Base-by-base conservation (phyloP, 805 yeast genomes). In the Spathaspora arborariae region DNA sequence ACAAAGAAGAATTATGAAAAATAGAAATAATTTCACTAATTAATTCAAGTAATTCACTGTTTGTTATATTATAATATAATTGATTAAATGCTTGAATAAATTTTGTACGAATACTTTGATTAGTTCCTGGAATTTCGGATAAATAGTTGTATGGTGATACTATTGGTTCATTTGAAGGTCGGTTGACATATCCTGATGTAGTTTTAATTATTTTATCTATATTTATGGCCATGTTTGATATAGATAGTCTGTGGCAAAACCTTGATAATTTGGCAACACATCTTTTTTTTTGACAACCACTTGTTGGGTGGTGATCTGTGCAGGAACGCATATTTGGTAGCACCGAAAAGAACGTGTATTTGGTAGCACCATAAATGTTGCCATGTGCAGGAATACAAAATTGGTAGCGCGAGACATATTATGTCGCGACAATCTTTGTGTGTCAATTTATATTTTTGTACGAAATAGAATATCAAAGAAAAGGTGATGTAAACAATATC, bases 11-110 rank as follows among this genome's bases (percentile, higher is more conserved):
- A 26, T 65, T 65, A 46, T 69, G 74, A 45, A 69, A 64, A 3
- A 62, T 62, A 7, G 65, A 59, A 18, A 68, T 62, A 4, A 67
- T 55, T 20, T 57, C 62, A 27, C 61, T 63, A 21, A 69, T 63
- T 21, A 51, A 56, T 7, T 45, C 49, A 19, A 68, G 50, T 18
- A 67, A 41, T 19, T 47, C 42, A 4, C 48, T 46, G 42, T 62
- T 52, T 7, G 54, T 52, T 39, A 69, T 67, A 24, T 60, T 56
- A 50, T 61, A 69, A 48, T 60, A 68, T 30, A 57, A 49, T 30
- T 58, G 57, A 50, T 69, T 68, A 55, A 69, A 68, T 13, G 69
- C 72, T 24, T 54, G 44, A 39, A 69, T 51, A 46, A 68, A 66
- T 22, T 54, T 50, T 44, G 54, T 45, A 27, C 74, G 55, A 38